Evolutionary conservation across 1,284 basidiomycete species (phyloP).

Genomic region (Microbotryum lychnidis-dioicae): DNA sequence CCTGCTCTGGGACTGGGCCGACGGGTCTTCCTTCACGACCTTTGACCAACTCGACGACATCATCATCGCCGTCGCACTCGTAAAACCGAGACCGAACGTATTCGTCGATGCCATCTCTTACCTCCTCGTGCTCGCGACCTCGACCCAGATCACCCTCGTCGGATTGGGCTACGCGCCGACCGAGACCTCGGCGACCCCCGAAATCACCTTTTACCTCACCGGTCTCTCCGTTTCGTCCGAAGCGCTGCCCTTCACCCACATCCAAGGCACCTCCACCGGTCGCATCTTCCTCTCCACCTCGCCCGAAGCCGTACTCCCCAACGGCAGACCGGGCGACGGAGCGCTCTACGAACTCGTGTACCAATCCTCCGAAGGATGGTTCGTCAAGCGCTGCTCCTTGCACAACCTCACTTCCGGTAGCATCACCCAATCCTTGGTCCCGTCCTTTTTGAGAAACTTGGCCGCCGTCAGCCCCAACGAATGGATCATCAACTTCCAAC

Average conservation of each 20-base stretch:
- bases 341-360: slow-evolving; percentile 90
- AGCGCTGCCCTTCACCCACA: slow-evolving; percentile 63
- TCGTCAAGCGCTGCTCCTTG: slow-evolving; percentile 65
- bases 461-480: slow-evolving; percentile 48
- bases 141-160: slow-evolving; percentile 71
- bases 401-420: slow-evolving; percentile 49
- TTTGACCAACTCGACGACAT: slow-evolving; percentile 69
- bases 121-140: slow-evolving; percentile 84
- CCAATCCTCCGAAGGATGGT: slow-evolving; percentile 85
- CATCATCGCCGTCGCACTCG: slow-evolving; percentile 71
- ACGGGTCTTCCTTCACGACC: slow-evolving; percentile 82
- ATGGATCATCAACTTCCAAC: slow-evolving; percentile 56
- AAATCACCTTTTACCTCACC: slow-evolving; percentile 83
- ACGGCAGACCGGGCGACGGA: slow-evolving; percentile 60
- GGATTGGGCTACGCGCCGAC: slow-evolving; percentile 58
- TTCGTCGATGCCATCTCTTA: slow-evolving; percentile 90
- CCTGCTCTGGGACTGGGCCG: slow-evolving; percentile 93
- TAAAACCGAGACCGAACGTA: slow-evolving; percentile 60
- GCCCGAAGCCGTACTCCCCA: slow-evolving; percentile 33
- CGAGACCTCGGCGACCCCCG: slow-evolving; percentile 42
- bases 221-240: slow-evolving; percentile 71
- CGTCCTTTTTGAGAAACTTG: slow-evolving; percentile 34
- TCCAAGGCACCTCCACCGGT: slow-evolving; percentile 69
- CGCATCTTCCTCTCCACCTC: slow-evolving; percentile 69
- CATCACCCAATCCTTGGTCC: slow-evolving; percentile 35